Evolutionary conservation across 2,329 filamentous ascomycete species (phyloP).

Genomic region (Trichophaea hybrida): DNA sequence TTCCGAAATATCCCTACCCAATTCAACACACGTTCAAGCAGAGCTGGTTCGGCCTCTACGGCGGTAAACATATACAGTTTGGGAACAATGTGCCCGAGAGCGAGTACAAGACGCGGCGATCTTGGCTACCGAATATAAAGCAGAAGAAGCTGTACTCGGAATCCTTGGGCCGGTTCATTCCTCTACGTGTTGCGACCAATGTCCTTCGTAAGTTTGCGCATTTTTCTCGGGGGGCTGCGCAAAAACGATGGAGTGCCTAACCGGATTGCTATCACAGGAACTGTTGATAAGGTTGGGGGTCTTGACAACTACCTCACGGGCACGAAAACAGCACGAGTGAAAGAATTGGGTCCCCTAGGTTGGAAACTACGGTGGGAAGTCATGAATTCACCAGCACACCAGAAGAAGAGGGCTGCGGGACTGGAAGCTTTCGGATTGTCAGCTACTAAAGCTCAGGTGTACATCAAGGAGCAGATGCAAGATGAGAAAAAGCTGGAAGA

Average conservation of each 20-base stretch:
- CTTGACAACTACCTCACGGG: constrained; percentile 85
- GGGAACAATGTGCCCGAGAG: constrained; percentile 61
- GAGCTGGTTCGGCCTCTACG: constrained; percentile 61
- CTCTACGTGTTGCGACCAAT: constrained; percentile 53
- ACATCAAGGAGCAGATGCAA: neutral
- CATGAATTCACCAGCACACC: constrained; percentile 60
- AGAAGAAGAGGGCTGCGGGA: constrained; percentile 51
- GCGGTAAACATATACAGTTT: constrained; percentile 54
- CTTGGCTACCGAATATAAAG: constrained; percentile 61
- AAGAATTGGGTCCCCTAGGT: constrained; percentile 74
- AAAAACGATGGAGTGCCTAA: neutral
- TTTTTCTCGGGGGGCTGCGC: neutral
- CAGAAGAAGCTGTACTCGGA: constrained; percentile 53
- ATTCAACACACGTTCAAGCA: constrained; percentile 61
- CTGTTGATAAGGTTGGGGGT: constrained; percentile 72
- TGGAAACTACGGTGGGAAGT: constrained; percentile 84
- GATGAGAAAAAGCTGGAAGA: neutral
- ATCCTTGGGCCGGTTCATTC: constrained; percentile 47
- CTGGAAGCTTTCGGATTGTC: constrained; percentile 48
- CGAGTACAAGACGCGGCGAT: constrained; percentile 55
- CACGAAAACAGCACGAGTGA: constrained; percentile 59
- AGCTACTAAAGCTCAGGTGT: neutral
- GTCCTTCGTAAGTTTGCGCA: constrained; percentile 42
- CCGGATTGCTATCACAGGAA: constrained; percentile 30
- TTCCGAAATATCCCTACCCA: constrained; percentile 60